Conservation (phyloP, 2,329 filamentous ascomycete species). For the Sphaerulina vaccinii region DNA sequence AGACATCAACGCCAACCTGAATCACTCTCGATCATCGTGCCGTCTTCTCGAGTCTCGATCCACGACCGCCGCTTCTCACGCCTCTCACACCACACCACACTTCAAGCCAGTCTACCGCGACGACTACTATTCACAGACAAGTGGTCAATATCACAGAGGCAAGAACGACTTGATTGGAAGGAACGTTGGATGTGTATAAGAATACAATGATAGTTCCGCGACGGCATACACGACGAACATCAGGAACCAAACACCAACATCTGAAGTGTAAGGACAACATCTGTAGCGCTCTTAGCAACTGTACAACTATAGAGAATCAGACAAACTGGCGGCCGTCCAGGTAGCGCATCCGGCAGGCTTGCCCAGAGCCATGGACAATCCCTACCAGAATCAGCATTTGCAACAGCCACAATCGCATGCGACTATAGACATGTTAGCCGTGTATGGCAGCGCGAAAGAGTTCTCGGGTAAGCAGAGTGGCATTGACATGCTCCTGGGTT, state of each 20-base stretch:
- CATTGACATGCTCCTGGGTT: neutral
- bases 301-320: neutral
- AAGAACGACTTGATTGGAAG: too few species aligned
- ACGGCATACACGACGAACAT: neutral
- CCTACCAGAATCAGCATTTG: constrained; percentile 10
- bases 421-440: constrained; percentile 14
- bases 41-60: too few species aligned
- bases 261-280: neutral
- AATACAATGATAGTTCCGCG: constrained; percentile 7
- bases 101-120: too few species aligned
- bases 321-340: constrained; percentile 14
- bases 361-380: constrained; percentile 16
- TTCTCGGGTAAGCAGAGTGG: constrained; percentile 7
- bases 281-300: neutral
- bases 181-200: neutral
- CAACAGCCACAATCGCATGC: constrained; percentile 2
- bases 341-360: constrained; percentile 11
- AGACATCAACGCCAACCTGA: too few species aligned
- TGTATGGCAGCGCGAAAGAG: constrained; percentile 11
- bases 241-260: neutral
- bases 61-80: too few species aligned
- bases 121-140: too few species aligned
- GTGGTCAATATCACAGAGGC: too few species aligned
- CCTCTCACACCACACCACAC: too few species aligned
- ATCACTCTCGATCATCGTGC: too few species aligned